phyloP scores from a whole-genome alignment of 139 green algal genomes.

The Desmodesmus armatus region DNA sequence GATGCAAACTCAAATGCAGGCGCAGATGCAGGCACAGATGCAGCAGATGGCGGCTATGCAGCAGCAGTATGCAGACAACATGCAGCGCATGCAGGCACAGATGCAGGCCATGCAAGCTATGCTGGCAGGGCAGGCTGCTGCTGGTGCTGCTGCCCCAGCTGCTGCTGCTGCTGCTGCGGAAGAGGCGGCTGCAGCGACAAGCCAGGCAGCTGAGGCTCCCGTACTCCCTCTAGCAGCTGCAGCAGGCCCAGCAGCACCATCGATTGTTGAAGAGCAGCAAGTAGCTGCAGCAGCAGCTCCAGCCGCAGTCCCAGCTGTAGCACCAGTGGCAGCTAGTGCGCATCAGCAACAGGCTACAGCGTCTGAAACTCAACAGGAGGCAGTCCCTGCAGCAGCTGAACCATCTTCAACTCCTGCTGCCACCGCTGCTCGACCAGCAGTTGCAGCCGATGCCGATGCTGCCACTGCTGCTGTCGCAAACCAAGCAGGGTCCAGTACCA shows the following conservation, averaged over 20 bases:
- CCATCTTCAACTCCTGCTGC: neutral
- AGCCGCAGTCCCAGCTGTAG: constrained; percentile 30
- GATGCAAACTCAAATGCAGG: constrained; percentile 30
- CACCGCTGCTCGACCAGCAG: neutral
- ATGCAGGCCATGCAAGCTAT: neutral
- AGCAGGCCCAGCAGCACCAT: constrained; percentile 28
- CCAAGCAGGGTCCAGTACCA: neutral
- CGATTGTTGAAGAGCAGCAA: neutral
- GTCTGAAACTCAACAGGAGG: neutral
- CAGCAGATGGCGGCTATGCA: constrained; percentile 36
- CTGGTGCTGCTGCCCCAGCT: neutral
- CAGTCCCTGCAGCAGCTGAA: neutral
- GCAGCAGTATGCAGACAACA: constrained; percentile 3
- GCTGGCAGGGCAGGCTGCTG: no score
- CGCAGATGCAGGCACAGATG: constrained; percentile 30
- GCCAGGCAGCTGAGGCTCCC: no score
- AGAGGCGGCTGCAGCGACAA: neutral
- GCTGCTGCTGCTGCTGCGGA: neutral
- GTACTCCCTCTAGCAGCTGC: constrained; percentile 14
- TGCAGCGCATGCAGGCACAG: constrained; percentile 35
- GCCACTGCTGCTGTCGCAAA: neutral
- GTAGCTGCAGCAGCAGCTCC: constrained; percentile 21
- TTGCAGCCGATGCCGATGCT: neutral
- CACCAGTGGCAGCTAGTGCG: neutral
- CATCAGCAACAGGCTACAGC: neutral